phyloP scores from a whole-genome alignment of 2,329 filamentous ascomycete genomes.

The Scedosporium dehoogii region DNA sequence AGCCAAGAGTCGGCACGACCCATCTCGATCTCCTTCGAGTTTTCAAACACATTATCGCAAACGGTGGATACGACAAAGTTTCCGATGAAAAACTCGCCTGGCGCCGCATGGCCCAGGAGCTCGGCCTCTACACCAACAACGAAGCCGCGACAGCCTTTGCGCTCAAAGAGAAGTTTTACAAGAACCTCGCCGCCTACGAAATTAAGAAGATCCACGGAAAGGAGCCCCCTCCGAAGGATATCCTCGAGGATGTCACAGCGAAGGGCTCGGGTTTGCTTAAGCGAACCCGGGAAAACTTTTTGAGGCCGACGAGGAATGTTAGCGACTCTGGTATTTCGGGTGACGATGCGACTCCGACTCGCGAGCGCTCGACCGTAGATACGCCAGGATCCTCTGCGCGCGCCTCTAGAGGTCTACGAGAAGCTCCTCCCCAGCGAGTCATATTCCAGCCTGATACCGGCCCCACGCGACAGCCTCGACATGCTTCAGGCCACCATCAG shows the following conservation, averaged over 20 bases:
- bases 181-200: conserved; percentile 79
- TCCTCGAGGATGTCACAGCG: conserved; percentile 77
- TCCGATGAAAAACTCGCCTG: conserved; percentile 78
- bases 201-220: conserved; percentile 68
- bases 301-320: conserved; percentile 37
- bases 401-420: conserved; percentile 57
- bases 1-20: conserved; percentile 70
- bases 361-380: conserved; percentile 41
- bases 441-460: conserved; percentile 76
- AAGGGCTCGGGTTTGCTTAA: conserved; percentile 73
- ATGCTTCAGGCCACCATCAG: conserved; percentile 37
- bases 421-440: conserved; percentile 75
- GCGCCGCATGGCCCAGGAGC: conserved; percentile 67
- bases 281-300: conserved; percentile 68
- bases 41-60: conserved; percentile 65
- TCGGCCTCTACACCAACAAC: conserved; percentile 65
- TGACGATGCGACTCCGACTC: conserved; percentile 48
- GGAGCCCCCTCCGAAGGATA: conserved; percentile 79
- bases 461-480: conserved; percentile 48
- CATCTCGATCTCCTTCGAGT: conserved; percentile 70
- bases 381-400: conserved; percentile 42
- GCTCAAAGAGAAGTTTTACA: conserved; percentile 82
- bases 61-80: conserved; percentile 79
- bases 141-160: conserved; percentile 77
- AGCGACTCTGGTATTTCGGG: conserved; percentile 51